Evolutionary conservation across 352 stramenopile species (phyloP).

Genomic region (Pythium myriotylum): DNA sequence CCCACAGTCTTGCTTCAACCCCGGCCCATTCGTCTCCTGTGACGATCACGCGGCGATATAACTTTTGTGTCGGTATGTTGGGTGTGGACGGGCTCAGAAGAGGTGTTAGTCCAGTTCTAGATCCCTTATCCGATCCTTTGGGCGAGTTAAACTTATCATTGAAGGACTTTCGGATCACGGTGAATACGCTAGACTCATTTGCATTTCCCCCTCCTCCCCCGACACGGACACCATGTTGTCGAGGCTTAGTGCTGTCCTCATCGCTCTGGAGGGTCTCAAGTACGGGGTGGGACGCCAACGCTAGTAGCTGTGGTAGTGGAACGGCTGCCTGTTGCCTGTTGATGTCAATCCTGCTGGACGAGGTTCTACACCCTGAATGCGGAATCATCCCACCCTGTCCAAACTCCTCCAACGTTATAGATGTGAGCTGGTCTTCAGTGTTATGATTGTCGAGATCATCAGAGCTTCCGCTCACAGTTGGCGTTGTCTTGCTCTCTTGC

Average conservation of each 20-base stretch:
- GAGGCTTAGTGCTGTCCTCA: slow-evolving; percentile 6
- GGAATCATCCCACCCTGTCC: slow-evolving; percentile 38
- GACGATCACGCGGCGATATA: slow-evolving; percentile 7
- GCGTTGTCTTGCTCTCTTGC: slow-evolving; percentile 19
- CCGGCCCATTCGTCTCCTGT: slow-evolving; percentile 42
- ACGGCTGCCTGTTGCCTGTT: too few relatives aligned
- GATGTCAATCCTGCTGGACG: too few relatives aligned
- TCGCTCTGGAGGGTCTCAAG: slow-evolving; percentile 14
- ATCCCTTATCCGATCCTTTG: slow-evolving; percentile 7
- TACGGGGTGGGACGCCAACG: slow-evolving; percentile 32
- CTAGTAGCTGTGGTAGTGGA: slow-evolving; percentile 26
- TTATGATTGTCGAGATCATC: neutral
- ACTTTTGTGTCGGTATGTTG: neutral
- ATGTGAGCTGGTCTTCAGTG: slow-evolving; percentile 10
- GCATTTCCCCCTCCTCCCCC: slow-evolving; percentile 5
- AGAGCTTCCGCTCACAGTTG: slow-evolving; percentile 8
- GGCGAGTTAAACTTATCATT: slow-evolving; percentile 30
- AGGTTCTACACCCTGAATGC: neutral
- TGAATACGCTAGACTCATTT: slow-evolving; percentile 26
- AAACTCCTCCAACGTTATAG: slow-evolving; percentile 69
- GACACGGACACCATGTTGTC: neutral
- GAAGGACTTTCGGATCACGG: slow-evolving; percentile 27
- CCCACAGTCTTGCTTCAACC: slow-evolving; percentile 63
- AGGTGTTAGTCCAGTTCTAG: neutral
- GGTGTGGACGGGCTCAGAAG: slow-evolving; percentile 14